Base-by-base conservation (phyloP, 225 moss, liverwort and hornwort genomes). In the Bryum argenteum region DNA sequence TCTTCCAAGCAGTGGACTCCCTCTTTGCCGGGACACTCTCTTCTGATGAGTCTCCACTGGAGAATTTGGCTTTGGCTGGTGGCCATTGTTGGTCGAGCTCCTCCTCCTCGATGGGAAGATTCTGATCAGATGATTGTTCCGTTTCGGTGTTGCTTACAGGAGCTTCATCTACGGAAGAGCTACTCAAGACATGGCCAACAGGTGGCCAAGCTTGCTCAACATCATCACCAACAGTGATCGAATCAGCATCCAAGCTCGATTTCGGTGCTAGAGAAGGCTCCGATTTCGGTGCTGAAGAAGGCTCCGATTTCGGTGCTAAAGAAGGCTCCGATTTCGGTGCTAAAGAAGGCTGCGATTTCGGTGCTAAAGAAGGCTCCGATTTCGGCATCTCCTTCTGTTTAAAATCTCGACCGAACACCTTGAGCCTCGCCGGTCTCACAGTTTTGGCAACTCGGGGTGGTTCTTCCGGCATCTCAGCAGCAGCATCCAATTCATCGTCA, bases 341-440 rank as follows among this genome's bases (percentile, higher is more conserved):
- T 8, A 17, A 17, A 61, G 65, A 65, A 75, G 75, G 17, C 47
- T 38, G 72, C 59, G 55, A n/a, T 22, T 70, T 70, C 59, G 44
- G 66, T 21, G 54, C 69, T 8, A 17, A n/a, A 62, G 66, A 65
- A 75, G 75, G 15, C 48, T 39, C 76, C 60, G 75, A 74, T 77
- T 80, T 91, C n/a, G 58, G 24, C 13, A 69, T 61, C 17, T 82
- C 81, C 39, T 84, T 91, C 73, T 82, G 89, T 53, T 89, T 81
- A 37, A 94, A 82, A 85, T 91, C 94, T 26, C 97, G 94, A 61
- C 97, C 97, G 79, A 94, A 94, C 39, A 98, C 76, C 66, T 84
- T 81, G 23, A 94, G 76, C 63, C 81, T 91, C 56, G 86, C 65
- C 58, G 94, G 68, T 22, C 97, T 86, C 10, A 74, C 66, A 22